Conservation (phyloP, 2,329 filamentous ascomycete species). For the Penicillium occitanis region DNA sequence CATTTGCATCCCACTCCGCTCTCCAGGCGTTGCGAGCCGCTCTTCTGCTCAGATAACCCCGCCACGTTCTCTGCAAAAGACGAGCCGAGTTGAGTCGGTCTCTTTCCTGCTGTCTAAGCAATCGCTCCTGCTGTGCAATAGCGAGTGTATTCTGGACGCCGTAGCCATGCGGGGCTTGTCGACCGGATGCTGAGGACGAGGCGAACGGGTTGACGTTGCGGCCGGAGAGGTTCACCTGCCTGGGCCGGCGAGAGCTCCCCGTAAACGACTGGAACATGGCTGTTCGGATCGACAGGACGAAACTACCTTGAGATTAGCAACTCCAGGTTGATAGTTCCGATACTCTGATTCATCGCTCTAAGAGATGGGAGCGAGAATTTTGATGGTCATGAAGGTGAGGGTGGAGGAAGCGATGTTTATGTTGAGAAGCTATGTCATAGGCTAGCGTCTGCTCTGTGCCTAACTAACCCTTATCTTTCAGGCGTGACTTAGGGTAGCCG, state of each 20-base stretch:
- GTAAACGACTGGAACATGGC: constrained; percentile 91
- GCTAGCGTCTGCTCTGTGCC: not conserved
- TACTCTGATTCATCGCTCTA: constrained; percentile 12
- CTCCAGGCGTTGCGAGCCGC: constrained; percentile 59
- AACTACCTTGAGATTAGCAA: constrained; percentile 4
- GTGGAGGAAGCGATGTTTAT: not conserved
- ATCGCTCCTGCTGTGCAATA: constrained; percentile 81
- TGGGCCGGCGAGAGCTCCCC: constrained; percentile 76
- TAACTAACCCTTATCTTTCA: not conserved
- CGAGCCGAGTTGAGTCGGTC: constrained; percentile 71
- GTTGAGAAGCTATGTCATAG: constrained; percentile 17
- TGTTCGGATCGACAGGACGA: constrained; percentile 14
- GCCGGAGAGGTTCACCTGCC: constrained; percentile 92
- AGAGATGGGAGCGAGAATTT: not conserved
- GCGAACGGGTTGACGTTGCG: constrained; percentile 83
- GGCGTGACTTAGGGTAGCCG: not conserved
- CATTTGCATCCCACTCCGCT: constrained; percentile 62
- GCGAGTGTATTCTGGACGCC: constrained; percentile 75
- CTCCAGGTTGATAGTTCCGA: not conserved
- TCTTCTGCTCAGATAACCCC: constrained; percentile 68
- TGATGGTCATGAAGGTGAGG: constrained; percentile 1
- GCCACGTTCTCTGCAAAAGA: constrained; percentile 76
- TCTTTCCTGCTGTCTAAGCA: constrained; percentile 76
- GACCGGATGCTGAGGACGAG: constrained; percentile 58
- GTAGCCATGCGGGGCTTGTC: constrained; percentile 56